Evolutionary conservation across 2,329 filamentous ascomycete genomes (phyloP), one percentile per base, ranked within the genome.

Genomic region (Fusarium duplospermum): DNA sequence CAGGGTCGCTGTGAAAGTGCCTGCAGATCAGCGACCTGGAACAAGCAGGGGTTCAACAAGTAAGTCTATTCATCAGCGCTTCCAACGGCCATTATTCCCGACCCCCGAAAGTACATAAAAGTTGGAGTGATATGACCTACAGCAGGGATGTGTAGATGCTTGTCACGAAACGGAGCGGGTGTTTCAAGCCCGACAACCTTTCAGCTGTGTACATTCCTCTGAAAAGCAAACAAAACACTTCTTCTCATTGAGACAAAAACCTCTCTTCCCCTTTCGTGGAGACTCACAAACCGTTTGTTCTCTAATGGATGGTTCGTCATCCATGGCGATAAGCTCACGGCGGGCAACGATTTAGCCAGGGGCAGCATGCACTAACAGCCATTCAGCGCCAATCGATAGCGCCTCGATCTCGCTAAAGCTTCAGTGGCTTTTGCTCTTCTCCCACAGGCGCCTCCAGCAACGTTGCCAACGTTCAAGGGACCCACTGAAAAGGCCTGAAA

Each of bases 1-100:
- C 66, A 77, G 74, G 76, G 73, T 62, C 67, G 57, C 36, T n/a
- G 27, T 31, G 59, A 70, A 66, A 75, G 72, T 74, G 65, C 72
- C 72, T 75, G 72, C 72, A 74, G 71, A 70, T 75, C 62, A 20
- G 62, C 35, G 65, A 13, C 61, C 61, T 69, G 67, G 73, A 74
- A 72, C 71, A 61, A 50, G 16, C 71, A 74, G 63, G 71, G 71
- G 24, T 64, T 47, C 10, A 14, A 33, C 31, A 33, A 33, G 31
- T 33, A 33, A 33, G 31, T 33, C 31, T 33, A 33, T 29, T 60
- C 24, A 20, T 40, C 45, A 50, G 24, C 47, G 22, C 33, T 38
- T 58, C 14, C 14, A 58, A 52, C 47, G 47, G 47, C 18, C 20
- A 58, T 58, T 58, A 38, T 58, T 38, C 56, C 56, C 33, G 27